A percentile compares a stretch with the other conserved stretches of the same genome.
phyloP scores from a whole-genome alignment of 2,329 filamentous ascomycete genomes.

The Aphanocladium album region DNA sequence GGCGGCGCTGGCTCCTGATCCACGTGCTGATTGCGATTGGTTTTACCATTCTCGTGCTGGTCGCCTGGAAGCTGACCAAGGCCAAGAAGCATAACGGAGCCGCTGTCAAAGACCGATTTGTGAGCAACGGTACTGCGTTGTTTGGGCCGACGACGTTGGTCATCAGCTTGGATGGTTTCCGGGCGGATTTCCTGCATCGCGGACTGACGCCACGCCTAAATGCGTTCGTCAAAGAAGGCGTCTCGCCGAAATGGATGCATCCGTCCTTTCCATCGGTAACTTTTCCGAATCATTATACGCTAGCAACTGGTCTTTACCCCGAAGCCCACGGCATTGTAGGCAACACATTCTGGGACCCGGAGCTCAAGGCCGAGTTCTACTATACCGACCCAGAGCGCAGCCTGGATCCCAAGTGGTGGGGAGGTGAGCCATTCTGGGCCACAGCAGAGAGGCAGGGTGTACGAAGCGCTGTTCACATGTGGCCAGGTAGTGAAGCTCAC shows the following conservation, averaged over 20 bases:
- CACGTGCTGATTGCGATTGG: constrained; percentile 47
- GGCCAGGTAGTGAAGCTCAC: constrained; percentile 91
- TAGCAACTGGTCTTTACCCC: constrained; percentile 87
- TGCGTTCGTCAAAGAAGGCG: constrained; percentile 71
- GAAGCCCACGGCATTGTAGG: constrained; percentile 90
- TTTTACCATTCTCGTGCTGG: constrained; percentile 50
- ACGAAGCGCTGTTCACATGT: constrained; percentile 89
- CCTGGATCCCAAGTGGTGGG: constrained; percentile 89
- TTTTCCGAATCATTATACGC: constrained; percentile 92
- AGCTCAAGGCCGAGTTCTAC: constrained; percentile 72
- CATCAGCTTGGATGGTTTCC: constrained; percentile 92
- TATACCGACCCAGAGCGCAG: constrained; percentile 75
- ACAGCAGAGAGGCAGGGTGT: constrained; percentile 82
- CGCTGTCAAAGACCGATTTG: constrained; percentile 16
- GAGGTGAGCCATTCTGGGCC: constrained; percentile 87
- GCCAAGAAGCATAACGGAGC: constrained; percentile 33
- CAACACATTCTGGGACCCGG: constrained; percentile 91
- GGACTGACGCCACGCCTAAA: constrained; percentile 78
- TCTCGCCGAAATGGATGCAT: constrained; percentile 87
- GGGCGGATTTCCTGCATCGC: constrained; percentile 84
- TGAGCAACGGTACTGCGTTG: constrained; percentile 79
- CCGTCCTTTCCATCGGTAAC: constrained; percentile 95
- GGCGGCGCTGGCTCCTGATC: constrained; percentile 50
- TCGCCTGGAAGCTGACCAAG: constrained; percentile 55
- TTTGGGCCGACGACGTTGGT: constrained; percentile 91